Base-by-base conservation (phyloP, 192 early-diverging fungal species). In the Spizellomyces sp. region DNA sequence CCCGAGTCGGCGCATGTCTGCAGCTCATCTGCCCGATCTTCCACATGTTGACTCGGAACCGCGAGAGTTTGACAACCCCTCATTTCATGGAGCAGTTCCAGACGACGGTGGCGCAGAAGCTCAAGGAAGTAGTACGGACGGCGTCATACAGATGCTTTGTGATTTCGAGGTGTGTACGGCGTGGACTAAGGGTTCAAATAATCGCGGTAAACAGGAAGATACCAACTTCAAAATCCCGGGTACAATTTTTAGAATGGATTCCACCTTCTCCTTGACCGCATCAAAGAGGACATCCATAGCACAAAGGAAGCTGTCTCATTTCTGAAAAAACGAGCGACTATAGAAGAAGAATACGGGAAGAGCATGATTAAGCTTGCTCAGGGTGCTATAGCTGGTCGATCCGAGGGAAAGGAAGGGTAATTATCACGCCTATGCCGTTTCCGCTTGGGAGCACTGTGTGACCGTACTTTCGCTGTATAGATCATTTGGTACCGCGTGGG, bases 271-370 rank as follows among this genome's bases (percentile, higher is more conserved):
- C 74, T 92, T 22, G 89, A 90, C 52, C 84, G 87, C 60, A 86
- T 90, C 54, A 92, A 90, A 69, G 83, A 87, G 66, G 86, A 87
- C 46, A 81, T 88, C 45, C 74, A 83, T 41, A 80, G 81, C n/a
- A 83, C 82, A 77, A 94, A 92, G 81, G 91, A 98, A 69, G 81
- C 90, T 10, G 81, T 88, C 4, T 59, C 75, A 0, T 97, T 98
- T 67, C 79, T 99, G 15, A 93, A 91, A 68, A 94, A 89, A 66
- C 87, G 96, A n/a, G 93, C 96, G 2, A 72, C 81, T 5, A 90
- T 97, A 45, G 96, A 99, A 72, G 95, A 94, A 60, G 93, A 96
- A 47, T 97, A 99, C 76, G 91, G 89, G 21, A 83, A 88, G 48
- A 80, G 84, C 48, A 83, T 98, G 81, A 79, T 88, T 45, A 95